Base-by-base conservation (phyloP, 2,329 filamentous ascomycete species). In the Ceratocystis variospora region DNA sequence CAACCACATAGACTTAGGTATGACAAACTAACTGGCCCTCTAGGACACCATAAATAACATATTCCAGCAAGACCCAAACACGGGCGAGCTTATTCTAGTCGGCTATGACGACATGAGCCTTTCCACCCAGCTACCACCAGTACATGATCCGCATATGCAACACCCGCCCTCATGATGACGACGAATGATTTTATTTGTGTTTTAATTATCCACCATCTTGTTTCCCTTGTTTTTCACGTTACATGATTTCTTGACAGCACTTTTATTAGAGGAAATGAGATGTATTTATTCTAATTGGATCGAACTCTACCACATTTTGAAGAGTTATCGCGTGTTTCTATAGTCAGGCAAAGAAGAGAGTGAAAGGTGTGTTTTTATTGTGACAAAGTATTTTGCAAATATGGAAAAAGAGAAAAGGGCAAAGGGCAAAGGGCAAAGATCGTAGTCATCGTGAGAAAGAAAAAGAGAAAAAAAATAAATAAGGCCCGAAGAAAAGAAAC, bases 21-120 rank as follows among this genome's bases (percentile, higher is more conserved):
- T 10, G n/a, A 41, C 1, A 55, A 57, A 28, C 28, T 46, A 6
- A 37, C 12, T 33, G 46, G 5, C 1, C 12, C 12, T 25, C 4
- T 25, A 76, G 75, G 75, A 76, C 28, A 72, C 73, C 25, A 73
- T 77, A 69, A 75, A 74, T 66, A 68, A 71, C 6, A 71, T 77
- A 2, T 77, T 77, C 69, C 75, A 73, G 7, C 72, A 72, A 45
- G 75, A 77, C 62, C 75, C 75, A 3, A 73, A 73, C 63, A 77
- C 75, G 7, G 76, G 76, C 57, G 74, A 74, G 46, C 69, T 77
- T 50, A 76, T 72, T 44, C 73, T 77, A 15, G 73, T 74, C 6
- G 76, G 74, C 3, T 77, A 75, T 63, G 70, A 76, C 62, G 74
- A 77, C 66, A 72, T 73, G n/a, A 73, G 70, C 28, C 72, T 76